Evolutionary conservation across 2,329 filamentous ascomycete species (phyloP).

Genomic region (Cryphonectria parasitica): DNA sequence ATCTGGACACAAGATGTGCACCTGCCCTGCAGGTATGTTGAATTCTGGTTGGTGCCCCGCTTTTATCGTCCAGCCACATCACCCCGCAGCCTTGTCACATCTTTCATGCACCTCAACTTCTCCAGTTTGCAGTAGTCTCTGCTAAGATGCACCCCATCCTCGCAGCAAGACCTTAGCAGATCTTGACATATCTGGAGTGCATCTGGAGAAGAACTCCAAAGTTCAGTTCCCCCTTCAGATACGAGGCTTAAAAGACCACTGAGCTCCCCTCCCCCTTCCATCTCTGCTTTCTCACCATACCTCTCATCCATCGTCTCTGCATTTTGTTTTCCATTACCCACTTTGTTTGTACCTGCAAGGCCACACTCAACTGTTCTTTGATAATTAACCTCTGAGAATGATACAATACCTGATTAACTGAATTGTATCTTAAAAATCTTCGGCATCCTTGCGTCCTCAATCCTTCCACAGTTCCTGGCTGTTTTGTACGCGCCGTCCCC

Average conservation of each 20-base stretch:
- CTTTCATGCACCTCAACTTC: slow-evolving; percentile 20
- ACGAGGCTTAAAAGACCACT: not conserved
- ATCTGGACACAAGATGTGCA: slow-evolving; percentile 1
- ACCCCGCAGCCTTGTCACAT: slow-evolving; percentile 14
- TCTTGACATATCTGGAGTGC: slow-evolving; percentile 22
- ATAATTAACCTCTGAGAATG: not conserved
- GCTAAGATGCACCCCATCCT: slow-evolving; percentile 1
- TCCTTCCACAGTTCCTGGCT: not conserved
- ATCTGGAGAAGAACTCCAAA: slow-evolving; percentile 11
- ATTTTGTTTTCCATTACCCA: not conserved
- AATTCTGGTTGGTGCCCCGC: slow-evolving; percentile 9
- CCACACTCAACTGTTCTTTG: not conserved
- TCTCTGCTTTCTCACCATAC: not conserved
- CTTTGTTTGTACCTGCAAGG: not conserved
- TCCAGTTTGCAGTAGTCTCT: slow-evolving; percentile 19
- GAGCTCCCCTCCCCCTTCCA: too few relatives aligned
- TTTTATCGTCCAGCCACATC: slow-evolving; percentile 26
- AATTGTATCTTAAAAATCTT: not conserved
- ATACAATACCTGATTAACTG: not conserved
- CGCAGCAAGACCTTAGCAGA: slow-evolving; percentile 14
- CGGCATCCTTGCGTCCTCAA: not conserved
- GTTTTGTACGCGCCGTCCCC: not conserved
- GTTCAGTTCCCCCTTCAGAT: slow-evolving; percentile 1
- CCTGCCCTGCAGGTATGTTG: not conserved
- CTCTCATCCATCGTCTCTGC: not conserved